Evolutionary conservation across 2,329 filamentous ascomycete genomes (phyloP).

Genomic region (Lachnellula suecica): DNA sequence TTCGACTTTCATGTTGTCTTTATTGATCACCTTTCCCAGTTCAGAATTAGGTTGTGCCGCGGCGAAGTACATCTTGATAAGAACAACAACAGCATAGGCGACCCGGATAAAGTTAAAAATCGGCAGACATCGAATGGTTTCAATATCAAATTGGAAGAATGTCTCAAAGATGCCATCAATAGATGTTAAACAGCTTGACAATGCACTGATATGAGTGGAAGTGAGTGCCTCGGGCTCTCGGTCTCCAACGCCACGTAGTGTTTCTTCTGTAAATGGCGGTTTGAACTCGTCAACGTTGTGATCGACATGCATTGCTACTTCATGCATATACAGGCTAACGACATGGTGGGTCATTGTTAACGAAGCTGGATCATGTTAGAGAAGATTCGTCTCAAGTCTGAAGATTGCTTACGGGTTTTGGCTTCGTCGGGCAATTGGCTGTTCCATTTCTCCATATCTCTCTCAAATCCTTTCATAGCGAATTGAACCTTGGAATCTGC

Average conservation of each 20-base stretch:
- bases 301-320: conserved; percentile 57
- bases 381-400: background rate
- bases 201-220: conserved; percentile 46
- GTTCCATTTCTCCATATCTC: conserved; percentile 49
- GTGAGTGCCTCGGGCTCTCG: conserved; percentile 23
- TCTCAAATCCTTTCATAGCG: conserved; percentile 52
- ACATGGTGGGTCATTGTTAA: conserved; percentile 52
- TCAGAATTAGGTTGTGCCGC: conserved; percentile 63
- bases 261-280: conserved; percentile 33
- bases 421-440: conserved; percentile 39
- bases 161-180: conserved; percentile 54
- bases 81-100: conserved; percentile 55
- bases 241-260: conserved; percentile 17
- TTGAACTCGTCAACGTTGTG: conserved; percentile 53
- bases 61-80: conserved; percentile 60
- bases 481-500: conserved; percentile 55
- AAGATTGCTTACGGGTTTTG: conserved; percentile 28
- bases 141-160: conserved; percentile 47
- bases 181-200: conserved; percentile 51
- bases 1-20: conserved; percentile 63
- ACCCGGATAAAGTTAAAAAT: conserved; percentile 51
- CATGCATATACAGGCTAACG: conserved; percentile 57
- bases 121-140: conserved; percentile 48
- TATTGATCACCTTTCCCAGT: conserved; percentile 68
- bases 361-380: conserved; percentile 35